Percentiles rank a stretch among this genome's conserved stretches.
Evolutionary conservation across 2,329 filamentous ascomycete genomes (phyloP).

Genomic region (Zasmidium angulare): DNA sequence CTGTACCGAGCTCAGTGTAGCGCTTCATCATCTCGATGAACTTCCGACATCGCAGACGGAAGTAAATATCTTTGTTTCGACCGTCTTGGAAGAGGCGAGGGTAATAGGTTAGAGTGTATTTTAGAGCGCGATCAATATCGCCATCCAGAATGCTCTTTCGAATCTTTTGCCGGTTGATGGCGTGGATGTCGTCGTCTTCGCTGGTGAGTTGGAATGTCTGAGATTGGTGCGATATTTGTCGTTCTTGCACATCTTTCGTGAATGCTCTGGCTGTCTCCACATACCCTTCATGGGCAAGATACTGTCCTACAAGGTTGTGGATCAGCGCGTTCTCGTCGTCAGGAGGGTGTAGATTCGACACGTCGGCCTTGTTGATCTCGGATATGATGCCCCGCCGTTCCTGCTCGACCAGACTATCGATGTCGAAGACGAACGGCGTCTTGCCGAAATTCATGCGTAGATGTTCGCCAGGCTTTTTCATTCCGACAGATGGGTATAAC

Average conservation of each 20-base stretch:
- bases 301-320: conserved; percentile 81
- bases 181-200: conserved; percentile 58
- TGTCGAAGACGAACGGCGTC: conserved; percentile 83
- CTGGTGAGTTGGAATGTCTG: conserved; percentile 50
- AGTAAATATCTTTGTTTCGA: conserved; percentile 76
- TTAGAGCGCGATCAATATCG: conserved; percentile 87
- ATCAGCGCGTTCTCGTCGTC: conserved; percentile 75
- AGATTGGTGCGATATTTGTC: conserved; percentile 58
- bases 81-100: conserved; percentile 70
- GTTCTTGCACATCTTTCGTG: conserved; percentile 66
- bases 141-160: conserved; percentile 84
- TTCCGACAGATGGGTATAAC: conserved; percentile 67
- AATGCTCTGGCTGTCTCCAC: conserved; percentile 90
- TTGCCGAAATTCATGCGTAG: conserved; percentile 64
- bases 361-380: conserved; percentile 61
- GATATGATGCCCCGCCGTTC: conserved; percentile 60
- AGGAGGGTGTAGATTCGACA: conserved; percentile 61
- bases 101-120: conserved; percentile 75
- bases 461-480: conserved; percentile 63
- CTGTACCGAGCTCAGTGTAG: conserved; percentile 63
- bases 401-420: conserved; percentile 76
- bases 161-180: conserved; percentile 79
- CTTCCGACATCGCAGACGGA: conserved; percentile 82
- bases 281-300: conserved; percentile 91
- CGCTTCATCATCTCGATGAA: conserved; percentile 92